Conservation (phyloP, 108 stramenopile genomes). For the Fragilaria crotonensis region DNA sequence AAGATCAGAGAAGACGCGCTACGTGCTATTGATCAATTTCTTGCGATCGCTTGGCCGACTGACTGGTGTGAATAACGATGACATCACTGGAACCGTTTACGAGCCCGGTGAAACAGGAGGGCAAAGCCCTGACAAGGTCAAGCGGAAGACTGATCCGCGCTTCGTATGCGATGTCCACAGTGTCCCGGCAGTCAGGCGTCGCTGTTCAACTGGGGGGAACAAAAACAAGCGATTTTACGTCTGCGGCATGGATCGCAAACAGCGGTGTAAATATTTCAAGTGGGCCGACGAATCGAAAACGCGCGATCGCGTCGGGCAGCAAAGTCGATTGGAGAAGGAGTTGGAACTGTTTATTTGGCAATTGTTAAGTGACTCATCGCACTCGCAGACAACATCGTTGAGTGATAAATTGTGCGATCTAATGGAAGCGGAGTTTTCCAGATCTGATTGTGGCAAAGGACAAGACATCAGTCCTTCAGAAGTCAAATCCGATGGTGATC, state of each 20-base stretch:
- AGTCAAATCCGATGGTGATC: neutral
- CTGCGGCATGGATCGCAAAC: conserved; percentile 59
- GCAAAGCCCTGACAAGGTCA: conserved; percentile 2
- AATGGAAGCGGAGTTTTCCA: neutral
- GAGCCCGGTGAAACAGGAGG: neutral
- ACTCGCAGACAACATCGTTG: neutral
- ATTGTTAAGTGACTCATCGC: conserved; percentile 2
- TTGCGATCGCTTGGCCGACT: neutral
- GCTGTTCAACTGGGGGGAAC: conserved; percentile 54
- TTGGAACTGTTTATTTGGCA: conserved; percentile 6
- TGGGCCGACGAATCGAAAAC: conserved; percentile 48
- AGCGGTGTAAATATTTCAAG: conserved; percentile 54
- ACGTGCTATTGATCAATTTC: neutral
- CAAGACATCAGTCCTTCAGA: neutral
- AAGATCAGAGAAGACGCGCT: neutral
- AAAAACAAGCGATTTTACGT: conserved; percentile 80
- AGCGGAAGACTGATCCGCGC: conserved; percentile 46
- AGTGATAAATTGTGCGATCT: neutral
- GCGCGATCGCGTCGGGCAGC: neutral
- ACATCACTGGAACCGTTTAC: neutral
- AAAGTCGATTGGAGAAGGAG: neutral
- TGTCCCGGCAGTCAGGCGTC: conserved; percentile 65
- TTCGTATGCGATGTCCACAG: conserved; percentile 59
- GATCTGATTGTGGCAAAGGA: neutral
- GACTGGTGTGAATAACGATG: neutral